Evolutionary conservation across 441 rosid species (phyloP).

Genomic region (Isatis lusitanica): DNA sequence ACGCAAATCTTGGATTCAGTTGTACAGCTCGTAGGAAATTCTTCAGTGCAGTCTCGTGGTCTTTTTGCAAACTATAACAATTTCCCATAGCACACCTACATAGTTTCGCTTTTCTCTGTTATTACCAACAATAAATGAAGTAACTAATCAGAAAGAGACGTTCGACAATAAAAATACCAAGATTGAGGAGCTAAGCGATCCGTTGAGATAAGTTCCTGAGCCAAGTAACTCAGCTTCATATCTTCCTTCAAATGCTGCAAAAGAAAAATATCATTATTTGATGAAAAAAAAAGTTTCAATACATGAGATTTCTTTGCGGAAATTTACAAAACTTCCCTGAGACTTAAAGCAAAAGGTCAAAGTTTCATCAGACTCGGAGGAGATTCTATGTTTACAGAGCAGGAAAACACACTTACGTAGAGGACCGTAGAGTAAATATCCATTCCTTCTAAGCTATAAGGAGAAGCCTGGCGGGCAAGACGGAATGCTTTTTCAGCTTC

Average conservation of each 20-base stretch:
- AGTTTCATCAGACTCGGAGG: conserved; percentile 8
- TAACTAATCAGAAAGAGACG: not conserved
- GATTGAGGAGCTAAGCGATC: conserved; percentile 98
- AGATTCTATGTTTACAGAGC: conserved; percentile 9
- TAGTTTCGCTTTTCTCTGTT: conserved; percentile 15
- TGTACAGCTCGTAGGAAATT: conserved; percentile 91
- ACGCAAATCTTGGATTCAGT: conserved; percentile 85
- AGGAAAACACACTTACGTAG: conserved; percentile 63
- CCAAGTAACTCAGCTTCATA: conserved; percentile 94
- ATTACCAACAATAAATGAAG: not conserved
- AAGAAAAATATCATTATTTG: conserved; percentile 31
- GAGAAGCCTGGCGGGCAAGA: conserved; percentile 78
- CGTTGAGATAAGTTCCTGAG: conserved; percentile 84
- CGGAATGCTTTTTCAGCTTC: conserved; percentile 88
- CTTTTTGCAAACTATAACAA: conserved; percentile 96
- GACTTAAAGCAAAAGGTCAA: conserved; percentile 1
- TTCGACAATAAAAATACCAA: conserved; percentile 51
- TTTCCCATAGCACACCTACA: conserved; percentile 99
- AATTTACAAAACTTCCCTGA: not conserved
- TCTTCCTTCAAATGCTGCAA: conserved; percentile 96
- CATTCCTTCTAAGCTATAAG: conserved; percentile 93
- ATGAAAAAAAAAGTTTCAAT: conserved; percentile 8
- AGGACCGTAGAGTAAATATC: conserved; percentile 94
- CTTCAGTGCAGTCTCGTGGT: conserved; percentile 96
- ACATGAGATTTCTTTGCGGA: not conserved